phyloP scores from a whole-genome alignment of 2,329 filamentous ascomycete genomes.

The Exophiala sideris region DNA sequence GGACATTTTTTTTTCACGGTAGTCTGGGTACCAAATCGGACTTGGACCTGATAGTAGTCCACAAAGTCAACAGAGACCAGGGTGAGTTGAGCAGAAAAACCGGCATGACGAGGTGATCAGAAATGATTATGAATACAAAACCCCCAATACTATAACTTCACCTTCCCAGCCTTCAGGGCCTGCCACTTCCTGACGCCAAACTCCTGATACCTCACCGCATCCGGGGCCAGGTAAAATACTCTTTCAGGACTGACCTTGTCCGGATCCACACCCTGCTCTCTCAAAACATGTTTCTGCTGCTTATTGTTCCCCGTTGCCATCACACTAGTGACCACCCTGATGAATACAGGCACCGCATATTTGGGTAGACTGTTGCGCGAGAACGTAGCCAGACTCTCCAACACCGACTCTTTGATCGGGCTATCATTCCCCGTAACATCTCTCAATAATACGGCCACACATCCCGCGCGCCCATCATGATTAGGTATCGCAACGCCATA shows the following conservation, averaged over 20 bases:
- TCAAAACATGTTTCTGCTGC: constrained; percentile 73
- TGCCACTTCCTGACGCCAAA: constrained; percentile 69
- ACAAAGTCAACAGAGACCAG: too few relatives aligned
- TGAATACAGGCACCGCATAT: constrained; percentile 74
- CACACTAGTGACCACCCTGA: constrained; percentile 62
- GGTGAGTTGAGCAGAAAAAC: too few relatives aligned
- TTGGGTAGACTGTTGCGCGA: constrained; percentile 60
- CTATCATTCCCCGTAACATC: constrained; percentile 11
- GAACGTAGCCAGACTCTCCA: constrained; percentile 24
- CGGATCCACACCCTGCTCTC: constrained; percentile 72
- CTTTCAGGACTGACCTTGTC: constrained; percentile 47
- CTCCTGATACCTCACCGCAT: constrained; percentile 60
- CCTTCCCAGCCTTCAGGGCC: constrained; percentile 61
- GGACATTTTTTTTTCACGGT: too few relatives aligned
- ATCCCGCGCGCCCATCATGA: constrained; percentile 67
- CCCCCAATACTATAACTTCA: constrained; percentile 62
- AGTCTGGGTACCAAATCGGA: too few relatives aligned
- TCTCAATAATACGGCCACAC: constrained; percentile 49
- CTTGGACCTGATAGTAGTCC: too few relatives aligned
- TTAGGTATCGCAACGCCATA: constrained; percentile 65
- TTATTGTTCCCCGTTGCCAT: constrained; percentile 82
- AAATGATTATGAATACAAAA: background rate
- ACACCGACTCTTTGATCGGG: constrained; percentile 5
- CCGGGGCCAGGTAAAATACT: constrained; percentile 62
- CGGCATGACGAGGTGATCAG: too few relatives aligned